Conservation (phyloP, 148 eudicot species). For the Diospyros lotus region DNA sequence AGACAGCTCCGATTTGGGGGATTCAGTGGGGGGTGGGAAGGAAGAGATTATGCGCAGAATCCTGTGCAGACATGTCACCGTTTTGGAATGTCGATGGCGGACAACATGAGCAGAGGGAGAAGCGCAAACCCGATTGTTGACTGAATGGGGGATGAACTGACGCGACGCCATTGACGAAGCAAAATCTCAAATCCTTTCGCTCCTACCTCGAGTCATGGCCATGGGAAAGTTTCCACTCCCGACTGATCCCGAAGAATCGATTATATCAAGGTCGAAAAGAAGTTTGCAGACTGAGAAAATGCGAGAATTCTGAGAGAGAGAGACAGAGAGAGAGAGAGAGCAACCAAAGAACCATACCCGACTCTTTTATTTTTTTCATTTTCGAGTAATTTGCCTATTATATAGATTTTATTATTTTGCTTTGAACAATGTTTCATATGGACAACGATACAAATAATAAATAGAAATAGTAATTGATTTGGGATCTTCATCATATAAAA, state of each 20-base stretch:
- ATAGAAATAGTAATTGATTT: too few relatives aligned
- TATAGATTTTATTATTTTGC: too few relatives aligned
- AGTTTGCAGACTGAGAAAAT: background rate
- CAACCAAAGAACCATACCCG: too few relatives aligned
- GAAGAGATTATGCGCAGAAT: conserved; percentile 2
- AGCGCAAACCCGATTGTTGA: background rate
- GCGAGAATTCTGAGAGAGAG: background rate
- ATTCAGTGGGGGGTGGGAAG: background rate
- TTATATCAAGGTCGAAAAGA: background rate
- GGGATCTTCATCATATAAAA: too few relatives aligned
- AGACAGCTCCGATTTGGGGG: background rate
- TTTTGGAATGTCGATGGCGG: background rate
- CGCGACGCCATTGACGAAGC: background rate
- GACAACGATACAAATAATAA: too few relatives aligned
- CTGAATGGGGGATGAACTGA: background rate
- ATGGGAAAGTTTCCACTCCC: background rate
- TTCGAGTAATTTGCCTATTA: too few relatives aligned
- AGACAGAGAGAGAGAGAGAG: background rate
- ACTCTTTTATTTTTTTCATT: too few relatives aligned
- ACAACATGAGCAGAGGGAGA: background rate
- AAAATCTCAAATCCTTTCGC: background rate
- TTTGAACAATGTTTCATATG: too few relatives aligned
- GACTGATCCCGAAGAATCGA: background rate
- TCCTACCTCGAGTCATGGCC: background rate
- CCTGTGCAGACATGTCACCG: background rate